Conservation (phyloP, 768 basidiomycete species). For the Gelatoporia subvermispora region DNA sequence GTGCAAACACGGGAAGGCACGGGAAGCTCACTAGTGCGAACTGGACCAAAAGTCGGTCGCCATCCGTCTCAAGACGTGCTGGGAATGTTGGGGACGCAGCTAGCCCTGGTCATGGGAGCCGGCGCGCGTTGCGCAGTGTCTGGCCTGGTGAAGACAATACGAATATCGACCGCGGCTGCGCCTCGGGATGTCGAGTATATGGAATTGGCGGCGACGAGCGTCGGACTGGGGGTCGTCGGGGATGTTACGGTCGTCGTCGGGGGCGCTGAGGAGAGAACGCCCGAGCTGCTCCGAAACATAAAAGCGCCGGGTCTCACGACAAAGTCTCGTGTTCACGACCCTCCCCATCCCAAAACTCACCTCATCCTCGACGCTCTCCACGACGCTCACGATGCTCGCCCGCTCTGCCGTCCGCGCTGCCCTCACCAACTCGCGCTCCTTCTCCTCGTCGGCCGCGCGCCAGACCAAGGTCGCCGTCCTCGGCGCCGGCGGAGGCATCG, state of each 20-base stretch:
- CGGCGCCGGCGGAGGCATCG: slow-evolving; percentile 98
- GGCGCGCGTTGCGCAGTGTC: background rate
- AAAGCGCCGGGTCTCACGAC: slow-evolving; percentile 4
- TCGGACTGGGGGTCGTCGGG: background rate
- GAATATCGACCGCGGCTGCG: background rate
- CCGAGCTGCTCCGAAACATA: slow-evolving; percentile 13
- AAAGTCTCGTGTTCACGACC: slow-evolving; percentile 2
- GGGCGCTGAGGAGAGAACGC: background rate
- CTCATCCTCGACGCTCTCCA: slow-evolving; percentile 6
- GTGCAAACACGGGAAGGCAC: slow-evolving; percentile 8
- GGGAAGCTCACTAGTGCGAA: slow-evolving; percentile 69
- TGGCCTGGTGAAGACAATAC: too few relatives aligned
- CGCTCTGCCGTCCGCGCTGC: slow-evolving; percentile 58
- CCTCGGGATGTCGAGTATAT: background rate
- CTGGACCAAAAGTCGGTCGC: slow-evolving; percentile 91
- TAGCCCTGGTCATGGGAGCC: background rate
- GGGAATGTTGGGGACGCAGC: background rate
- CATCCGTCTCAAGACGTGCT: slow-evolving; percentile 37
- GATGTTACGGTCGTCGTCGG: background rate
- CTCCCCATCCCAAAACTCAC: slow-evolving; percentile 2
- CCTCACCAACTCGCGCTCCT: slow-evolving; percentile 53
- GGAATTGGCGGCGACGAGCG: background rate
- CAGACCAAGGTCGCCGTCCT: slow-evolving; percentile 91
- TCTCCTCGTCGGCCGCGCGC: slow-evolving; percentile 70
- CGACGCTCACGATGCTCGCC: slow-evolving; percentile 49